Evolutionary conservation across 1,284 basidiomycete genomes (phyloP).

Genomic region (Fomitiporia mediterranea): DNA sequence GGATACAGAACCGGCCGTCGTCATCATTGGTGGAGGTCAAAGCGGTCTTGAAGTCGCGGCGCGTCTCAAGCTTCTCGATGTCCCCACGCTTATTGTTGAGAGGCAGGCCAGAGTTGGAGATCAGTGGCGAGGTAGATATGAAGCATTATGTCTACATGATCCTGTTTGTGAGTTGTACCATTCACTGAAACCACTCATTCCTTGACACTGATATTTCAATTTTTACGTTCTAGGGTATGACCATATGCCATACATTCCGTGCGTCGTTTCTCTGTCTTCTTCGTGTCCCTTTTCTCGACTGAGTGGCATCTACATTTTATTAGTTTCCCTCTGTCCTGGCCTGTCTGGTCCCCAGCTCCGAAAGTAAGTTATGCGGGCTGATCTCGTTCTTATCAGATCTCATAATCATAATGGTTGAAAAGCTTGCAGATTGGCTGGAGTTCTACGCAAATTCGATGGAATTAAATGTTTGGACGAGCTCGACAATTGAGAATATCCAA

Average conservation of each 20-base stretch:
- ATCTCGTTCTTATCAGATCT: slow-evolving; percentile 26
- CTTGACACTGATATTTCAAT: slow-evolving; percentile 5
- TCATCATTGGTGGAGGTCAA: slow-evolving; percentile 65
- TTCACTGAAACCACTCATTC: not conserved
- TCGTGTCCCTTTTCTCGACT: not conserved
- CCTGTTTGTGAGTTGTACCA: slow-evolving; percentile 49
- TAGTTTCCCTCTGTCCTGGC: slow-evolving; percentile 58
- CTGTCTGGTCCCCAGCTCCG: slow-evolving; percentile 52
- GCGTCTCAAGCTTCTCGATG: slow-evolving; percentile 48
- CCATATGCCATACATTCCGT: slow-evolving; percentile 26
- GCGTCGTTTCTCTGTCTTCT: slow-evolving; percentile 14
- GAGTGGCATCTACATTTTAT: slow-evolving; percentile 3
- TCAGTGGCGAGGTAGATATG: slow-evolving; percentile 56
- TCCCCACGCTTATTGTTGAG: slow-evolving; percentile 52
- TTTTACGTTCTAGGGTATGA: slow-evolving; percentile 21
- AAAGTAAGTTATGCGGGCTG: slow-evolving; percentile 38
- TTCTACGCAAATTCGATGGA: slow-evolving; percentile 60
- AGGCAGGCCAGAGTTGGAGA: slow-evolving; percentile 49
- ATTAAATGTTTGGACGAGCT: slow-evolving; percentile 60
- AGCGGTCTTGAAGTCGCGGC: slow-evolving; percentile 59
- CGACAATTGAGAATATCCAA: slow-evolving; percentile 39
- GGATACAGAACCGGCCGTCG: slow-evolving; percentile 39
- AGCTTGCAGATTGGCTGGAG: slow-evolving; percentile 70
- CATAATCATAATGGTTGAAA: slow-evolving; percentile 1
- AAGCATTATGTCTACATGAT: slow-evolving; percentile 59